These are phyloP conservation scores for Brassica juncea DNA, from an alignment of 345 rosid genomes.

Conservation along the genomic window DNA sequence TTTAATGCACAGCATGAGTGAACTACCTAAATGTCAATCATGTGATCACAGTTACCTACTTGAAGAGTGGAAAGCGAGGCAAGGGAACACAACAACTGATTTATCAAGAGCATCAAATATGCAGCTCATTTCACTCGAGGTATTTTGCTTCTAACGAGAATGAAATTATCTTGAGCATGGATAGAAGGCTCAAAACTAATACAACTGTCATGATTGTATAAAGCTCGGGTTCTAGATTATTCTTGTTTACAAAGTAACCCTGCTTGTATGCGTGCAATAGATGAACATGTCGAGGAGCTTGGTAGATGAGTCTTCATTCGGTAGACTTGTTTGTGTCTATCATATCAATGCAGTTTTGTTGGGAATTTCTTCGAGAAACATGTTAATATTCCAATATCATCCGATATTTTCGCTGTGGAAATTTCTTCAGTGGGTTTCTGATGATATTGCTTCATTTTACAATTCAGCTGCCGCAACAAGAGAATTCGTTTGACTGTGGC, in stretches of 20 bases:
- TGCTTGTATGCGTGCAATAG: conserved; percentile 2
- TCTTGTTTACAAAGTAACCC: background rate
- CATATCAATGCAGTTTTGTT: conserved; percentile 12
- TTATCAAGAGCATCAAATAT: conserved; percentile 54
- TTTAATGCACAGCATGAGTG: background rate
- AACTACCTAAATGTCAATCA: background rate
- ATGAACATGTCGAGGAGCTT: conserved; percentile 8
- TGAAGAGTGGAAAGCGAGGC: conserved; percentile 93
- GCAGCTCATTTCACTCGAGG: conserved; percentile 80
- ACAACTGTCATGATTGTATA: background rate
- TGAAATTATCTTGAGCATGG: conserved; percentile 15
- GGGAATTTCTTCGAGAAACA: background rate
- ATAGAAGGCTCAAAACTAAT: conserved; percentile 9
- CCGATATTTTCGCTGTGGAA: background rate
- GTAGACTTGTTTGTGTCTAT: conserved; percentile 1
- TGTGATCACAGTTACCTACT: conserved; percentile 65
- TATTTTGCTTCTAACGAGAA: conserved; percentile 39
- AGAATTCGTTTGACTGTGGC: conserved; percentile 91
- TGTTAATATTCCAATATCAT: background rate
- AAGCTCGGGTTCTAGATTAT: conserved; percentile 4
- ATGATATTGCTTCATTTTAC: conserved; percentile 22
- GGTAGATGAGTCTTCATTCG: conserved; percentile 1
- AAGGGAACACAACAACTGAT: conserved; percentile 49
- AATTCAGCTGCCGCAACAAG: conserved; percentile 90
- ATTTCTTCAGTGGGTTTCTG: conserved; percentile 17